A percentile compares a stretch with the other conserved stretches of the same genome.
Conservation (phyloP, 1,284 basidiomycete species). For the Sporisorium exsertum region DNA sequence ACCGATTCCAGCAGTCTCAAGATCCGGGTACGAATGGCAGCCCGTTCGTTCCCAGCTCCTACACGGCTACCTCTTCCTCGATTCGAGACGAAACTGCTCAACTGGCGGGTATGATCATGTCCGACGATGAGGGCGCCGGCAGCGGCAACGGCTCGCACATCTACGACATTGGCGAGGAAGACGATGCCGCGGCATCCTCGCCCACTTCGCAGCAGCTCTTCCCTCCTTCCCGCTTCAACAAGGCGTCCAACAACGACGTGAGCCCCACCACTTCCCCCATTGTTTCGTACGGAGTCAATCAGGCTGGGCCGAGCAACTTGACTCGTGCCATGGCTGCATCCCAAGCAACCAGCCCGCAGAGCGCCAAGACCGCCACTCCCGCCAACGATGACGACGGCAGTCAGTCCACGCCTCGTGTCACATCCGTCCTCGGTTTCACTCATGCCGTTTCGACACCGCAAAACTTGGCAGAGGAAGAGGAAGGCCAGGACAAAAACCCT, state of each 20-base stretch:
- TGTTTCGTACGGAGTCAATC: constrained; percentile 30
- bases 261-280: constrained; percentile 44
- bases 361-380: constrained; percentile 18
- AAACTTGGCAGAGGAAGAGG: constrained; percentile 8
- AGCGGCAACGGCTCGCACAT: constrained; percentile 39
- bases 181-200: constrained; percentile 12
- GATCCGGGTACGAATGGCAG: constrained; percentile 26
- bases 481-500: constrained; percentile 20
- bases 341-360: constrained; percentile 29
- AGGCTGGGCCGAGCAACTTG: constrained; percentile 50
- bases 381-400: constrained; percentile 46
- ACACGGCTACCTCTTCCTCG: constrained; percentile 61
- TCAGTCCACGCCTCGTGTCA: constrained; percentile 36
- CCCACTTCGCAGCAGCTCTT: constrained; percentile 30
- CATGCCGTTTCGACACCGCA: constrained; percentile 34
- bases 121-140: constrained; percentile 48
- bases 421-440: constrained; percentile 33
- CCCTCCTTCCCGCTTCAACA: constrained; percentile 19
- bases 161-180: constrained; percentile 48
- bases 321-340: constrained; percentile 42
- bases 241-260: constrained; percentile 2
- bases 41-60: constrained; percentile 51
- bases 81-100: constrained; percentile 66
- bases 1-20: constrained; percentile 47
- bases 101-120: constrained; percentile 62